These are phyloP conservation scores for Parietichytrium sp. DNA, from an alignment of 108 stramenopile genomes.

Conservation along the genomic window DNA sequence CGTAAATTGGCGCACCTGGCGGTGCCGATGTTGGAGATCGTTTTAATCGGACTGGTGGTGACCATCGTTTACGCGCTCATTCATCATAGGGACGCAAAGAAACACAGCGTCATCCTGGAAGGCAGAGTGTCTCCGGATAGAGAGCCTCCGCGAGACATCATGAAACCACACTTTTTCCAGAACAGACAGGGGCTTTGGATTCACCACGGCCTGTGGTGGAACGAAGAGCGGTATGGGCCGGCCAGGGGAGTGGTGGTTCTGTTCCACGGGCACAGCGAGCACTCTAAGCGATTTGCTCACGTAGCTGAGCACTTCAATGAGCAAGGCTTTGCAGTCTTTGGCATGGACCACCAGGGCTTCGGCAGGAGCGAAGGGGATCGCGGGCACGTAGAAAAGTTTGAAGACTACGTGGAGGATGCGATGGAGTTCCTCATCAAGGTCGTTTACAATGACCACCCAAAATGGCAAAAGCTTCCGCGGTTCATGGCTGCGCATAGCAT, in stretches of 20 bases:
- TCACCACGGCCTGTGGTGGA: constrained; percentile 18
- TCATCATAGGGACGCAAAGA: not conserved
- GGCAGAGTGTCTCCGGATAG: not conserved
- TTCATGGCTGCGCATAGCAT: constrained; percentile 12
- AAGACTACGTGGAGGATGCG: constrained; percentile 29
- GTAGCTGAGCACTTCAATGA: not conserved
- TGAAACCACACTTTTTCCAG: constrained; percentile 29
- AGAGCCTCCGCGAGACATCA: constrained; percentile 30
- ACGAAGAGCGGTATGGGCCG: not conserved
- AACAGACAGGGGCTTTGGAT: constrained; percentile 20
- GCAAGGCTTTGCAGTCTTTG: not conserved
- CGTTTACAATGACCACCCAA: not conserved
- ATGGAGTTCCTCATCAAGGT: constrained; percentile 12
- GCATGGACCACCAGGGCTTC: constrained; percentile 31
- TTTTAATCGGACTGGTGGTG: not conserved
- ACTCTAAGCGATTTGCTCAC: not conserved
- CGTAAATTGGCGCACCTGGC: not conserved
- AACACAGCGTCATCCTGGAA: not conserved
- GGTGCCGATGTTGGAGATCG: not conserved
- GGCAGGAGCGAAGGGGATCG: constrained; percentile 28
- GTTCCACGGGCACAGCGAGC: constrained; percentile 32
- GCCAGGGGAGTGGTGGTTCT: not conserved
- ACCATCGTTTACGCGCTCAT: not conserved
- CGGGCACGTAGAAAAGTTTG: constrained; percentile 17
- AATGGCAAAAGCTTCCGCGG: not conserved